Conservation (phyloP, 2,329 filamentous ascomycete genomes). For the Calonectria hawksworthii region DNA sequence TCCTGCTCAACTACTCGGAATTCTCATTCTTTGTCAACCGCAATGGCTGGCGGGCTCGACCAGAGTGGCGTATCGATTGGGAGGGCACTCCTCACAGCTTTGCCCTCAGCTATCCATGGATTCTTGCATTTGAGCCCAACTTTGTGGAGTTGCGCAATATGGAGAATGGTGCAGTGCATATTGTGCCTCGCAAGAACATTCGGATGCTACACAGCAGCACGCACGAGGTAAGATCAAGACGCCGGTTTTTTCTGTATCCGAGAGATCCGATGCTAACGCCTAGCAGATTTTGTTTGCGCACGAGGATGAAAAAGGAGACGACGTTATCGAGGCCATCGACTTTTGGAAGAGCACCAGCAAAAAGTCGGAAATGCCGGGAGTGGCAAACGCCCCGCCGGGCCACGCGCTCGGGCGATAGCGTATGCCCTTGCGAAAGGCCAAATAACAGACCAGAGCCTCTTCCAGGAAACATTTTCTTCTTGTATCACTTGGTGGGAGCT, state of each 20-base stretch:
- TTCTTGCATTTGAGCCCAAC: conserved; percentile 95
- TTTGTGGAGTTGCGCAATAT: conserved; percentile 98
- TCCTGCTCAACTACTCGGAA: conserved; percentile 97
- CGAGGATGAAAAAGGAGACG: conserved; percentile 94
- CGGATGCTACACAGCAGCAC: conserved; percentile 98
- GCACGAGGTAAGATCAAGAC: conserved; percentile 79
- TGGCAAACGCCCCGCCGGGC: conserved; percentile 33
- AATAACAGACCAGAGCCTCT: conserved; percentile 35
- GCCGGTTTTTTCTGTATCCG: neutral
- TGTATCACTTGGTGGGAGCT: conserved; percentile 45
- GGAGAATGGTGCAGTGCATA: conserved; percentile 94
- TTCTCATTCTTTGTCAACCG: conserved; percentile 99
- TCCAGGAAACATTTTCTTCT: conserved; percentile 46
- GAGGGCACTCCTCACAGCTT: conserved; percentile 94
- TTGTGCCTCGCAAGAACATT: conserved; percentile 96
- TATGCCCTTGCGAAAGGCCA: neutral
- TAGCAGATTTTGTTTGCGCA: conserved; percentile 96
- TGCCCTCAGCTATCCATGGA: conserved; percentile 96
- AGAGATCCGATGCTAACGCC: conserved; percentile 26
- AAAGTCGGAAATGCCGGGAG: conserved; percentile 58
- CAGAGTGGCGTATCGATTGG: conserved; percentile 98
- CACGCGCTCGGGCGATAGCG: conserved; percentile 30
- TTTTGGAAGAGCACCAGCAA: conserved; percentile 86
- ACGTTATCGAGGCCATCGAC: conserved; percentile 94
- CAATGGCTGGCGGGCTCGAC: conserved; percentile 95